Evolutionary conservation across 2,329 filamentous ascomycete genomes (phyloP), one percentile per base, ranked within the genome.

Genomic region (Ceratocystis eucalypticola): DNA sequence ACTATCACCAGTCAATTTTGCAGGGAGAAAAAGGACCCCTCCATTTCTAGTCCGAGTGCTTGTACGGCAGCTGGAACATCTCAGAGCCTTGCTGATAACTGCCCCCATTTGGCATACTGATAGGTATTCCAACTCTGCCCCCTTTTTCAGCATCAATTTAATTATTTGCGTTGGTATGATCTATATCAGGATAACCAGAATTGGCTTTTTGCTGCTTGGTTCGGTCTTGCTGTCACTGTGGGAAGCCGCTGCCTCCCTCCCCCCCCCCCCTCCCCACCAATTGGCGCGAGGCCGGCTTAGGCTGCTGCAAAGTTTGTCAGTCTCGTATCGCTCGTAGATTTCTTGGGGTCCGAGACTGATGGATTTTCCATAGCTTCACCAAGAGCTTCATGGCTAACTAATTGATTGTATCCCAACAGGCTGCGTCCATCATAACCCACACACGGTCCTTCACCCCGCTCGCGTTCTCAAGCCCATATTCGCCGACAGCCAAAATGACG

Each of bases 401-500:
- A 44, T 17, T 45, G 41, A 17, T 25, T 59, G 53, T 17, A 30
- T 30, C 53, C 28, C 28, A 37, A 10, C 61, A 62, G 61, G 61
- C 37, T 46, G 61, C 41, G 61, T 41, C 41, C 12, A 59, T 59
- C 12, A 59, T 59, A n/a, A 10, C 20, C 37, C 41, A 62, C 53
- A 10, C 3, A 37, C 33, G 33, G 53, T 25, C 28, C 53, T 59
- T 33, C 53, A 48, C 37, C 30, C 30, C 33, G 33, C 33, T 41
- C 61, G 20, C 41, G 20, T 20, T 30, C 61, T 10, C 17, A 37
- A 37, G 8, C 33, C 46, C 46, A 50, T n/a, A n/a, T 5, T 50
- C 22, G 5, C 15, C 28, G 25, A 62, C 59, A 46, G 20, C 25
- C 45, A 76, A 74, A 71, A 89, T 89, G 87, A 85, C 87, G 71